Evolutionary conservation across 768 basidiomycete species (phyloP).

Genomic region (Termitomyces sp.): DNA sequence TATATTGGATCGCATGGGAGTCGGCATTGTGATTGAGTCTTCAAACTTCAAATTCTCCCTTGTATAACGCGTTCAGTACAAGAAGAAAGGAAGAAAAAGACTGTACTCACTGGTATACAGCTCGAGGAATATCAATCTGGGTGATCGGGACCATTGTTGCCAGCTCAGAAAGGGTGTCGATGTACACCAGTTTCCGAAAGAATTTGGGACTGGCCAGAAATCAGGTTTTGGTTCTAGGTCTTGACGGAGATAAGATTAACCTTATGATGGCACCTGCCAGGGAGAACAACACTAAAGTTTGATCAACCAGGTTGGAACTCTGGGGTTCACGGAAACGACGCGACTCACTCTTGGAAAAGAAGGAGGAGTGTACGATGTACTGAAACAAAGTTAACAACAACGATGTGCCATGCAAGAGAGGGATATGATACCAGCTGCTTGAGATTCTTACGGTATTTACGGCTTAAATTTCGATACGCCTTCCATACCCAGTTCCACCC

Average conservation of each 20-base stretch:
- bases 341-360: conserved; percentile 79
- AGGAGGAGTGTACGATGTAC: conserved; percentile 86
- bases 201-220: conserved; percentile 70
- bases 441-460: conserved; percentile 86
- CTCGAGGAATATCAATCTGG: conserved; percentile 82
- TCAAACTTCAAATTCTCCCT: conserved; percentile 84
- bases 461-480: conserved; percentile 74
- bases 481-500: conserved; percentile 93
- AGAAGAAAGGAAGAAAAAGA: neutral
- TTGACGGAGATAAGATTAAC: conserved; percentile 29
- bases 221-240: conserved; percentile 2
- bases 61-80: neutral
- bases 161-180: conserved; percentile 73
- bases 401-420: neutral
- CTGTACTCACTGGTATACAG: conserved; percentile 70
- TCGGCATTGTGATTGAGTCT: conserved; percentile 62
- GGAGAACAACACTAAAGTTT: conserved; percentile 74
- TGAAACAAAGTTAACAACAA: conserved; percentile 23
- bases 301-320: conserved; percentile 9
- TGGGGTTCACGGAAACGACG: neutral
- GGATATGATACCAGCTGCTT: conserved; percentile 60
- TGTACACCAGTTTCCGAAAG: conserved; percentile 79
- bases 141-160: conserved; percentile 78
- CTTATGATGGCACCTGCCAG: conserved; percentile 86
- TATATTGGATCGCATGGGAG: conserved; percentile 54